Conservation (phyloP, 1,139 yeast genomes). For the Yamadazyma buinensis region DNA sequence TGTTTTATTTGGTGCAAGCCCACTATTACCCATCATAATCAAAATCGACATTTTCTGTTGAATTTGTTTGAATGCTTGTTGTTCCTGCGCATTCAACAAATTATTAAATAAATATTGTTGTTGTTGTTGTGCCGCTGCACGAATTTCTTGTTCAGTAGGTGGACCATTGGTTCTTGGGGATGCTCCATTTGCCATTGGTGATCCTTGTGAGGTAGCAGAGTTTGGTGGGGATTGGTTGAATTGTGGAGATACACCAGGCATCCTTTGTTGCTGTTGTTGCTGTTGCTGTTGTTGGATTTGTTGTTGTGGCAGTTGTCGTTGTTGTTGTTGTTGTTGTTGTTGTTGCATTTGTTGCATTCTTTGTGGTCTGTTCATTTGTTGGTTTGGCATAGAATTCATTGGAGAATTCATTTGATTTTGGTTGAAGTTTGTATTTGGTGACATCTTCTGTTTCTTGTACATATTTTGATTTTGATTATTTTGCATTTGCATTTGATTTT, state of each 20-base stretch:
- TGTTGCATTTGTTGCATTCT: constrained; percentile 22
- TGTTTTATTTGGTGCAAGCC: constrained; percentile 43
- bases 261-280: constrained; percentile 23
- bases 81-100: constrained; percentile 42
- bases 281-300: constrained; percentile 7
- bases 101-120: constrained; percentile 46
- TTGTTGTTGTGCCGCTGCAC: constrained; percentile 31
- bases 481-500: constrained; percentile 4
- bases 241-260: constrained; percentile 18
- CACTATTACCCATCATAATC: constrained; percentile 44
- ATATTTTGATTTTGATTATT: constrained; percentile 6
- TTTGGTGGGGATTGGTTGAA: constrained; percentile 6
- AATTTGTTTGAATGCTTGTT: constrained; percentile 40
- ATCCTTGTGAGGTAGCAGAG: not conserved
- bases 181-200: constrained; percentile 5
- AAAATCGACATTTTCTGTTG: constrained; percentile 41
- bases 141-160: constrained; percentile 14
- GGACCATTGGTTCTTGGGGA: constrained; percentile 6
- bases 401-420: constrained; percentile 5
- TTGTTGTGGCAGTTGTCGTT: too few species aligned
- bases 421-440: constrained; percentile 8
- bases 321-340: too few species aligned
- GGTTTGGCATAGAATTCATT: constrained; percentile 2
- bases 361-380: constrained; percentile 2
- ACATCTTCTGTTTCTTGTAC: constrained; percentile 11